These are phyloP conservation scores for Russula lepida DNA, from an alignment of 768 basidiomycete genomes.

Conservation along the genomic window DNA sequence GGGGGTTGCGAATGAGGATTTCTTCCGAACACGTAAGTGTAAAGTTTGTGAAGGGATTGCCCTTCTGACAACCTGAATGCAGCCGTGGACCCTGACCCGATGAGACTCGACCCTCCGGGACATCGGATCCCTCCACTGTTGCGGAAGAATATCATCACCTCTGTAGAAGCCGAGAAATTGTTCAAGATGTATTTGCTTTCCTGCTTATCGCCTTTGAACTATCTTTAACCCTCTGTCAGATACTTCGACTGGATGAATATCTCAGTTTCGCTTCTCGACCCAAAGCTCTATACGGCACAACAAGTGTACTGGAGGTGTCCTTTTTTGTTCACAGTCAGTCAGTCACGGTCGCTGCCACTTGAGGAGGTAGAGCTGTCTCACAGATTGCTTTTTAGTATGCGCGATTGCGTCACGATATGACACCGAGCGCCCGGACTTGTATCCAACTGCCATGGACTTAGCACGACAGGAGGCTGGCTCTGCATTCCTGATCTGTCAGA, in stretches of 20 bases:
- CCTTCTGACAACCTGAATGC: neutral
- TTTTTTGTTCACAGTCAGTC: conserved; percentile 87
- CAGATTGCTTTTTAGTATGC: conserved; percentile 46
- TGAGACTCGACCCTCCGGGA: conserved; percentile 11
- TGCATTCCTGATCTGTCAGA: conserved; percentile 63
- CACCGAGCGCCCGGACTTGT: conserved; percentile 59
- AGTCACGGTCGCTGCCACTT: conserved; percentile 30
- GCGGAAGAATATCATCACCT: conserved; percentile 20
- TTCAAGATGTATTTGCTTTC: conserved; percentile 19
- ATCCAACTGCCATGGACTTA: conserved; percentile 59
- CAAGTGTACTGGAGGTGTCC: conserved; percentile 76
- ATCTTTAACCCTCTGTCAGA: conserved; percentile 9
- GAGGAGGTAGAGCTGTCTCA: neutral
- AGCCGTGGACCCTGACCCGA: conserved; percentile 12
- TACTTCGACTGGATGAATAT: conserved; percentile 67
- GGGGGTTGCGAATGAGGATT: conserved; percentile 53
- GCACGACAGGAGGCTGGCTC: conserved; percentile 70
- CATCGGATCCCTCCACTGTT: conserved; percentile 16
- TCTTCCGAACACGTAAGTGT: conserved; percentile 44
- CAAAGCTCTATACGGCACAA: conserved; percentile 76
- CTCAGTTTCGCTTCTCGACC: conserved; percentile 76
- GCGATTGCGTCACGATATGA: conserved; percentile 80
- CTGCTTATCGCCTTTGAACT: neutral
- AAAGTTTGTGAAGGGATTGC: neutral
- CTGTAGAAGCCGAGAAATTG: conserved; percentile 19